phyloP scores from a whole-genome alignment of 306 rosid genomes.

The Rosa rugosa region DNA sequence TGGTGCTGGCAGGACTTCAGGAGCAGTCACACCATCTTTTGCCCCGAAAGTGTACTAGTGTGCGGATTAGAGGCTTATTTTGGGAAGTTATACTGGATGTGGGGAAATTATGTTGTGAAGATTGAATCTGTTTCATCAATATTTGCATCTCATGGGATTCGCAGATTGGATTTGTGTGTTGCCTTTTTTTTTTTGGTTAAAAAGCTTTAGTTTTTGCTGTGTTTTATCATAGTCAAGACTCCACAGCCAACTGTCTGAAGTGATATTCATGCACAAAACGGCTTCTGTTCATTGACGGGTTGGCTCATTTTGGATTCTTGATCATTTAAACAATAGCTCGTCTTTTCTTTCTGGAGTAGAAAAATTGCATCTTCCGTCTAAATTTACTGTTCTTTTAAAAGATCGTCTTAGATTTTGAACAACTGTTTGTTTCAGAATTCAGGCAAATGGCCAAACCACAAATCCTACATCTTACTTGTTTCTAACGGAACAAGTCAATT shows the following conservation, averaged over 20 bases:
- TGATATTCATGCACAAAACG: conserved; percentile 34
- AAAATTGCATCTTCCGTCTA: background rate
- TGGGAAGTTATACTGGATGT: background rate
- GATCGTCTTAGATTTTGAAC: too few relatives aligned
- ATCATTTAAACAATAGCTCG: background rate
- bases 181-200: conserved; percentile 15
- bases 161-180: conserved; percentile 33
- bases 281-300: conserved; percentile 24
- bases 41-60: background rate
- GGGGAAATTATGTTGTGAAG: background rate
- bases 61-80: background rate
- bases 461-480: too few relatives aligned
- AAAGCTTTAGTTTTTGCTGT: background rate
- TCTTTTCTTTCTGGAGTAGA: background rate
- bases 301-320: background rate
- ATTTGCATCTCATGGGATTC: conserved; percentile 20
- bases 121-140: conserved; percentile 8
- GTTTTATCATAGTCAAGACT: conserved; percentile 3
- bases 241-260: conserved; percentile 17
- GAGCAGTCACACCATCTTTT: background rate
- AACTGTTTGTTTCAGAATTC: too few relatives aligned
- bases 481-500: too few relatives aligned
- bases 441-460: too few relatives aligned
- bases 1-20: conserved; percentile 22
- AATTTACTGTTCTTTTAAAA: too few relatives aligned